Percentiles rank a stretch among this genome's conserved stretches.
Evolutionary conservation across 208 protist genomes (phyloP).

Genomic region (Crithidia brevicula): DNA sequence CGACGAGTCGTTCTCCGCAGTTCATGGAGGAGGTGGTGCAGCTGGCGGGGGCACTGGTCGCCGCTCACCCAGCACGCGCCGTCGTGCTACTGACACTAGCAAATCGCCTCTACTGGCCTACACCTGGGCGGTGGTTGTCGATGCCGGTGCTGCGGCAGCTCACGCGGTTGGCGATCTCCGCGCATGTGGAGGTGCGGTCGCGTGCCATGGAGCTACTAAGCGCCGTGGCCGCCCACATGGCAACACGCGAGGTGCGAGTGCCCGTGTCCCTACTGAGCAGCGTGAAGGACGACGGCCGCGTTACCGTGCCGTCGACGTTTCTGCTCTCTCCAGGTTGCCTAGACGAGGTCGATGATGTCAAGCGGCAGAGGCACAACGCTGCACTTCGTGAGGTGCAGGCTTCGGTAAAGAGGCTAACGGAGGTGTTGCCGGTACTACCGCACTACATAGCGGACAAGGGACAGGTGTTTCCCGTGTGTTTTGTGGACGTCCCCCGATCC

Average conservation of each 20-base stretch:
- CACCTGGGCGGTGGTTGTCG: slow-evolving; percentile 11
- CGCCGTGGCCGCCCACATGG: slow-evolving; percentile 11
- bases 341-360: background rate
- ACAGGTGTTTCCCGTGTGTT: slow-evolving; percentile 15
- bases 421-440: slow-evolving; percentile 11
- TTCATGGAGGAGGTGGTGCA: slow-evolving; percentile 23
- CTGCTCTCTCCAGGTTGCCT: background rate
- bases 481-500: slow-evolving; percentile 12
- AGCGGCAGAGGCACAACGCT: slow-evolving; percentile 3
- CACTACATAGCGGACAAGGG: slow-evolving; percentile 12
- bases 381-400: slow-evolving; percentile 9
- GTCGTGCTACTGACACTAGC: slow-evolving; percentile 22
- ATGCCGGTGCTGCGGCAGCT: slow-evolving; percentile 13
- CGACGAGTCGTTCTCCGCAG: slow-evolving; percentile 10
- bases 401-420: slow-evolving; percentile 3
- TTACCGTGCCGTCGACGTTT: background rate
- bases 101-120: slow-evolving; percentile 22
- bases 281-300: background rate
- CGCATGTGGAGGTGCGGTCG: slow-evolving; percentile 21
- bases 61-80: slow-evolving; percentile 24
- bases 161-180: slow-evolving; percentile 4
- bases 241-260: slow-evolving; percentile 1
- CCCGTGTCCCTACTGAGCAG: background rate
- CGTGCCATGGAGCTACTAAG: slow-evolving; percentile 21
- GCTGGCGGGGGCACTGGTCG: slow-evolving; percentile 19